Evolutionary conservation across 169 alveolate genomes (phyloP), one percentile per base, ranked within the genome.

Genomic region (Plasmodium reichenowi): DNA sequence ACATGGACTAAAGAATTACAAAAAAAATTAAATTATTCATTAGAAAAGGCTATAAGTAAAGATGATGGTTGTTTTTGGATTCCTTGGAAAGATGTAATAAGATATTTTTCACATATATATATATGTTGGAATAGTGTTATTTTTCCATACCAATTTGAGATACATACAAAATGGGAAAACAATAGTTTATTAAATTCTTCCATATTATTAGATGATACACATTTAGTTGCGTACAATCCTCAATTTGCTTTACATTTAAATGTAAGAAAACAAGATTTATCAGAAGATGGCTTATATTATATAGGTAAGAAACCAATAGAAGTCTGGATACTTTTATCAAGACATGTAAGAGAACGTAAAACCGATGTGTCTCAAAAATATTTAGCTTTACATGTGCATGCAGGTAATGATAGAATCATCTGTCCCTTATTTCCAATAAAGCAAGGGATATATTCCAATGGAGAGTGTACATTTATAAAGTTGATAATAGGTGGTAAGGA

Each of bases 41-140:
- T 72, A 47, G 78, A 43, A 71, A 80, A 63, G 6, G 91, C 93
- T 1, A 88, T 76, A 78, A 50, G 74, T n/a, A 29, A 54, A 29
- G 98, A 96, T 88, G 94, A 92, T 74, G 98, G 98, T 5, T 80
- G 93, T 13, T 96, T 96, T 88, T 96, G 98, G 98, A 96, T 96
- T n/a, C 96, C 93, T 73, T 96, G 98, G 98, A 88, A 67, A 50
- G 97, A 95, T 73, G 96, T 96, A 15, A 74, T 95, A 13, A 83
- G 89, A 22, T 95, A 97, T 97, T 96, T 95, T 71, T 95, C 98
- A 12, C 98, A 96, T 76, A 86, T 96, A n/a, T 96, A 96, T 91
- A 86, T 96, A 56, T 94, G 97, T 47, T 95, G 98, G 98, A 94
- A 96, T 74, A 93, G 97, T 62, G 88, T 60, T 67, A 74, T 75